Base-by-base conservation (phyloP, 73 alveolate species). In the Symbiodinium natans region DNA sequence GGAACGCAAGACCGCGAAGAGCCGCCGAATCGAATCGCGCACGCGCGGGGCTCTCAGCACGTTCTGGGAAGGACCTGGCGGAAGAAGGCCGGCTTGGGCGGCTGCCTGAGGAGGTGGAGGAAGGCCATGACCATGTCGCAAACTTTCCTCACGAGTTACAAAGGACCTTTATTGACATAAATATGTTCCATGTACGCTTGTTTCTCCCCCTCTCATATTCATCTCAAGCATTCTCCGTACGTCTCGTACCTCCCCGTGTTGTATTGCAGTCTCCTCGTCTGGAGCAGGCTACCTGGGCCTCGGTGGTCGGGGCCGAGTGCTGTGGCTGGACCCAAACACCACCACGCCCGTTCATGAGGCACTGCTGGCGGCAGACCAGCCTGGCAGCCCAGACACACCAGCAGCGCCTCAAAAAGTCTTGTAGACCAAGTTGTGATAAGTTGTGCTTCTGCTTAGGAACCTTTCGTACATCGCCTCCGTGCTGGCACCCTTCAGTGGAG, bases 11-110 rank as follows among this genome's bases (percentile, higher is more conserved):
- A n/a, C n/a, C n/a, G n/a, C n/a, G n/a, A n/a, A n/a, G n/a, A n/a
- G n/a, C n/a, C n/a, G n/a, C n/a, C n/a, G n/a, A n/a, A n/a, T n/a
- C n/a, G n/a, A n/a, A n/a, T n/a, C n/a, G n/a, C n/a, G n/a, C n/a
- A n/a, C n/a, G n/a, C n/a, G n/a, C n/a, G n/a, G n/a, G n/a, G n/a
- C n/a, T 27, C 5, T 63, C 59, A 46, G 59, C 59, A 9, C 13
- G 59, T 11, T 1, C 31, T 27, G 36, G n/a, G n/a, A n/a, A 63
- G 82, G 96, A 90, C 43, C 54, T 90, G 40, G 96, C 88, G 29
- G 96, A 90, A 41, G 96, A 90, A 23, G 96, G 96, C 33, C 96
- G 77, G 80, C 87, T 90, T 36, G 96, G 96, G 86, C 96, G 96
- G 87, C 87, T 90, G 27, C 96, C 96, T 10, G 84, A 74, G 46